phyloP scores from a whole-genome alignment of 768 basidiomycete species.

The Coprinopsis marcescibilis region DNA sequence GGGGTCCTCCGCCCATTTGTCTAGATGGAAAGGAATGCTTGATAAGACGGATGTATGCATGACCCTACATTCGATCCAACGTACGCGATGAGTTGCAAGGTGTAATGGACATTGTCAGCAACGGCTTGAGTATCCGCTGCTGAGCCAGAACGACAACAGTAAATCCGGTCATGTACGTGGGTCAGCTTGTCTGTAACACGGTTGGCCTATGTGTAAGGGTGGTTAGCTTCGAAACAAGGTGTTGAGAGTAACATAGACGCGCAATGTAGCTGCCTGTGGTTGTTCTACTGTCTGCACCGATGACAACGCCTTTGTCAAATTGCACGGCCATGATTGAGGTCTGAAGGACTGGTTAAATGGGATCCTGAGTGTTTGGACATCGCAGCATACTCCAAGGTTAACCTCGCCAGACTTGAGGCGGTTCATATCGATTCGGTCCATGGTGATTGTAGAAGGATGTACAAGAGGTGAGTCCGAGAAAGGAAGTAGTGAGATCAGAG shows the following conservation, averaged over 20 bases:
- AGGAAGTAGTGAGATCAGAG: conserved; percentile 24
- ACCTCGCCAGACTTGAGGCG: conserved; percentile 93
- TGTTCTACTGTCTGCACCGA: conserved; percentile 96
- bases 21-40: conserved; percentile 20
- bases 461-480: conserved; percentile 19
- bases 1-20: conserved; percentile 57
- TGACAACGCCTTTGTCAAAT: conserved; percentile 90
- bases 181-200: conserved; percentile 99
- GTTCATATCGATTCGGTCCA: conserved; percentile 74
- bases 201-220: conserved; percentile 59
- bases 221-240: conserved; percentile 4
- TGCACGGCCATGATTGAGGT: conserved; percentile 99
- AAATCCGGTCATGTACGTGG: conserved; percentile 94
- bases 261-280: conserved; percentile 97
- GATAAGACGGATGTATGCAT: conserved; percentile 3
- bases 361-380: conserved; percentile 1
- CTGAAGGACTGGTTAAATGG: conserved; percentile 32
- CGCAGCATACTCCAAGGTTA: conserved; percentile 80
- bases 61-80: conserved; percentile 2
- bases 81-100: conserved; percentile 71
- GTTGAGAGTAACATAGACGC: conserved; percentile 20
- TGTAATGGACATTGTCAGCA: conserved; percentile 84
- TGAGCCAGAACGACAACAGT: conserved; percentile 98
- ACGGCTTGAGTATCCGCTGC: conserved; percentile 97
- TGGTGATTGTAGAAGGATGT: conserved; percentile 21